Base-by-base conservation (phyloP, 306 rosid species). In the Dalbergia oliveri region DNA sequence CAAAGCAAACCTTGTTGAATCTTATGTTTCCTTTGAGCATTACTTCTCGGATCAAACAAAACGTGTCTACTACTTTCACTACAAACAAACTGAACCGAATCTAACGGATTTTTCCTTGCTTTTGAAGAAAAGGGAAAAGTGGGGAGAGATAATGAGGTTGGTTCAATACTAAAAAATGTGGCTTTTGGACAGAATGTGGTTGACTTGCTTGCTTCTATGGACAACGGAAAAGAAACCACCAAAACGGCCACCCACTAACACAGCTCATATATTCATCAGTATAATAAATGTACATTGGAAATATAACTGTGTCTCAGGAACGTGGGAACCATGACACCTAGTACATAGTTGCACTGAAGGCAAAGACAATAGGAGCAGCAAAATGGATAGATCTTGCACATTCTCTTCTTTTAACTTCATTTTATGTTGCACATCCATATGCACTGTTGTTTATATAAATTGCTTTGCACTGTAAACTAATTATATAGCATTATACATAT, bases 171-270 rank as follows among this genome's bases (percentile, higher is more conserved):
- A 23, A 84, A 80, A 75, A 58, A 54, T 70, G 58, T 15, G 45
- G 16, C 54, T 72, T 82, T 76, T 59, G 50, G 73, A 81, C n/a
- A 51, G 67, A 53, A 43, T 51, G 77, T 49, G 43, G 72, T 84
- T 78, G 81, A 84, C 85, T 84, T 83, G 16, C 5, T 59, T 69
- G 15, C 50, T 62, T 53, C 73, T 19, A 12, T 18, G 14, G 51
- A 70, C 19, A 69, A 65, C 54, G 16, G 54, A 66, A 60, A 80
- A 49, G 39, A 73, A 86, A 83, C 82, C 81, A 77, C 75, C 81
- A 83, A 73, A 72, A 81, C 81, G 35, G 87, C 77, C 78, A 71
- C 71, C 81, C 56, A 71, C 79, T 69, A 77, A 84, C 90, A 81
- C 85, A 82, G 89, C 83, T 86, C 71, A 84, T 78, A 76, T 76